Conservation (phyloP, 2,329 filamentous ascomycete species). For the Ophiostoma perfectum region DNA sequence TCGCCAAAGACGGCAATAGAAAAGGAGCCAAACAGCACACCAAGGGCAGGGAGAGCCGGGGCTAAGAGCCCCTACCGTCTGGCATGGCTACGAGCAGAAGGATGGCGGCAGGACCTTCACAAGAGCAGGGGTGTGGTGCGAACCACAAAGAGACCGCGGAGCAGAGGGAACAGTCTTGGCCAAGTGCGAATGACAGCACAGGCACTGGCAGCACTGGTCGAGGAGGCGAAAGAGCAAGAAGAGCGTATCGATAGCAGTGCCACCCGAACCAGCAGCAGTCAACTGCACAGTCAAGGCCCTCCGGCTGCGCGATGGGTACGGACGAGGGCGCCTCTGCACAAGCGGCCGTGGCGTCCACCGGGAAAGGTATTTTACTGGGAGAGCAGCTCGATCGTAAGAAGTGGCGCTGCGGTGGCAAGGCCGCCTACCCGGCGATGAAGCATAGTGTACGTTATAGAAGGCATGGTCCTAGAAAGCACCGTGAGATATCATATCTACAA, state of each 20-base stretch:
- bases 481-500: neutral
- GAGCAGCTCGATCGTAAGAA: neutral
- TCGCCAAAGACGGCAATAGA: neutral
- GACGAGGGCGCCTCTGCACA: constrained; percentile 1
- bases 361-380: constrained; percentile 19
- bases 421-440: neutral
- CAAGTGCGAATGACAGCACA: neutral
- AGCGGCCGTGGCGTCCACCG: constrained; percentile 16
- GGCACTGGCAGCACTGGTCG: neutral
- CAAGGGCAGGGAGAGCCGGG: neutral
- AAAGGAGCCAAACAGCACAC: neutral
- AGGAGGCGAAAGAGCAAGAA: neutral
- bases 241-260: neutral
- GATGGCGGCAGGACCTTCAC: constrained; percentile 35
- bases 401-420: neutral
- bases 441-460: neutral
- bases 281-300: neutral
- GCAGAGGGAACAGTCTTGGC: neutral
- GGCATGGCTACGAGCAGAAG: constrained; percentile 37
- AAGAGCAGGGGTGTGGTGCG: constrained; percentile 33
- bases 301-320: neutral
- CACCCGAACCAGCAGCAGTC: neutral
- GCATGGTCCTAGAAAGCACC: neutral
- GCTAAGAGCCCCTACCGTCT: constrained; percentile 30
- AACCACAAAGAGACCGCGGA: neutral